Conservation (phyloP, 139 green algal genomes). For the Helicosporidium sp. region DNA sequence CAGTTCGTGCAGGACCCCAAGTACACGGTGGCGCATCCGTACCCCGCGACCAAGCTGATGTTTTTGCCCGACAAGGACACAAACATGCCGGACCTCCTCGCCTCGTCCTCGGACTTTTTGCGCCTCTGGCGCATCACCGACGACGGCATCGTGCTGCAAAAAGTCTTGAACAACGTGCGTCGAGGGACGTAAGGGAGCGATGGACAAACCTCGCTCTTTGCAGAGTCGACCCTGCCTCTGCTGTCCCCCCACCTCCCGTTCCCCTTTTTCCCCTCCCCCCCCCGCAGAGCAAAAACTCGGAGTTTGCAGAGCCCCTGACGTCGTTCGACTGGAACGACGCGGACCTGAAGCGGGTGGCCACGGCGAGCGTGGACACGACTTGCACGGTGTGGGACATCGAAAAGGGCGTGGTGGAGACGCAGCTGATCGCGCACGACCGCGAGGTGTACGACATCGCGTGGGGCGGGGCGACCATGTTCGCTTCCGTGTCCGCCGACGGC, state of each 20-base stretch:
- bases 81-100: slow-evolving; percentile 63
- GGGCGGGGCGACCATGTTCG: slow-evolving; percentile 86
- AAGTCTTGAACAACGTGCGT: slow-evolving; percentile 56
- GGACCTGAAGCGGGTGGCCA: slow-evolving; percentile 64
- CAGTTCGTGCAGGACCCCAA: slow-evolving; percentile 36
- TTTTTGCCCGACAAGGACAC: slow-evolving; percentile 60
- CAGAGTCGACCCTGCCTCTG: background rate
- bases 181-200: background rate
- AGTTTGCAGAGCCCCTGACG: slow-evolving; percentile 81
- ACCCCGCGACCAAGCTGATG: slow-evolving; percentile 83
- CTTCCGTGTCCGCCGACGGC: slow-evolving; percentile 79
- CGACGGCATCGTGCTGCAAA: slow-evolving; percentile 47
- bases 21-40: slow-evolving; percentile 67
- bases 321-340: slow-evolving; percentile 96
- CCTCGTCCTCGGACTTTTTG: slow-evolving; percentile 75
- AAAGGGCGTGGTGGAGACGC: slow-evolving; percentile 66
- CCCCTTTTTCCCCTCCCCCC: background rate
- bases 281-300: slow-evolving; percentile 52
- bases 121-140: slow-evolving; percentile 69
- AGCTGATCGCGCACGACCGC: slow-evolving; percentile 80
- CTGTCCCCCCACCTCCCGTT: background rate
- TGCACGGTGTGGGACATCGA: slow-evolving; percentile 96
- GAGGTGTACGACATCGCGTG: slow-evolving; percentile 96
- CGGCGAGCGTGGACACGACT: slow-evolving; percentile 85
- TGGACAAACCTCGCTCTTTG: too few species aligned